These are phyloP conservation scores for Huntiella savannae DNA, from an alignment of 2,329 filamentous ascomycete species.

Conservation along the genomic window DNA sequence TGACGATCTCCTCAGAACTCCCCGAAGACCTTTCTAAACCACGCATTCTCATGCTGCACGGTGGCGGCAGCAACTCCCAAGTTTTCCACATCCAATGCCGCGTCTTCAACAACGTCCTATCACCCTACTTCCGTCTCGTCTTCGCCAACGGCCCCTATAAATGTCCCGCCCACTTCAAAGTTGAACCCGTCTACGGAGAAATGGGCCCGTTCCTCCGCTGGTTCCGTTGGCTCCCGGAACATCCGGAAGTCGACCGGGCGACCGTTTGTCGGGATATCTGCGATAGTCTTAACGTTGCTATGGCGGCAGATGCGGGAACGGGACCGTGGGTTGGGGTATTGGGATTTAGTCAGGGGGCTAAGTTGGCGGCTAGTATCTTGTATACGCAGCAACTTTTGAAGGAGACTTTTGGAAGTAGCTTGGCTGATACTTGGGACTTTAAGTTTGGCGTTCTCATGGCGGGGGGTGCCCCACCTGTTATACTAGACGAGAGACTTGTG, in stretches of 20 bases:
- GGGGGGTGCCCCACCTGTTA: constrained; percentile 39
- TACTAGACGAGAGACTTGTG: constrained; percentile 22
- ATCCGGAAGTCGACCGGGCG: constrained; percentile 30
- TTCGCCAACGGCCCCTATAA: constrained; percentile 53
- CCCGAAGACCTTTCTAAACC: constrained; percentile 23
- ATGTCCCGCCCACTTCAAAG: constrained; percentile 40
- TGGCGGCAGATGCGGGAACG: constrained; percentile 33
- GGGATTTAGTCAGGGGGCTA: constrained; percentile 50
- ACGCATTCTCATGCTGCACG: constrained; percentile 64
- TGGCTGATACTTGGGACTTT: constrained; percentile 23
- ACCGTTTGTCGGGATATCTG: constrained; percentile 23
- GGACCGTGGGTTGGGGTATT: constrained; percentile 41
- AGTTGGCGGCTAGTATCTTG: constrained; percentile 39
- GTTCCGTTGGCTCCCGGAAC: constrained; percentile 42
- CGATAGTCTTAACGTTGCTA: constrained; percentile 23
- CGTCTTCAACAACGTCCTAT: constrained; percentile 26
- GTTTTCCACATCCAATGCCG: constrained; percentile 54
- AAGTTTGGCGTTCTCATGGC: constrained; percentile 44
- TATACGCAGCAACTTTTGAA: constrained; percentile 39
- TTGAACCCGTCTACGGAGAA: constrained; percentile 44
- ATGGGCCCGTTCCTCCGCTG: constrained; percentile 44
- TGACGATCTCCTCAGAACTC: too few relatives aligned
- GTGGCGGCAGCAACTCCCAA: constrained; percentile 52
- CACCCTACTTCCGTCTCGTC: constrained; percentile 45
- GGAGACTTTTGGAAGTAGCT: constrained; percentile 17